A percentile compares a stretch with the other conserved stretches of the same genome.
phyloP scores from a whole-genome alignment of 352 stramenopile species.

The Phytophthora kernoviae region DNA sequence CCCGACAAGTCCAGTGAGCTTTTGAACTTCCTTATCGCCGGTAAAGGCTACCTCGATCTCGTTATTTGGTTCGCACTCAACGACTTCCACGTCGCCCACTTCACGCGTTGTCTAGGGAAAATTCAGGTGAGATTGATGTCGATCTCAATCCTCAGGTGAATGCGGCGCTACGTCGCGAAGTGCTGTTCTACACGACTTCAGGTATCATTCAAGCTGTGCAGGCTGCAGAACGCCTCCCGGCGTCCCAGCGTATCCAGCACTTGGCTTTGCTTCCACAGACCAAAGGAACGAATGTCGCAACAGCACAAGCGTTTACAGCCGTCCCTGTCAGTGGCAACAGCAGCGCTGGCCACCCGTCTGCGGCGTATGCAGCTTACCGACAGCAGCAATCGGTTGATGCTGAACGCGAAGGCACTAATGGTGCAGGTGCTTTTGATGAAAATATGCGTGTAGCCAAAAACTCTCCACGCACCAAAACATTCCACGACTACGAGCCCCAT shows the following conservation, averaged over 20 bases:
- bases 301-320: slow-evolving; percentile 26
- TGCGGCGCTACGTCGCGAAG: slow-evolving; percentile 81
- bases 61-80: slow-evolving; percentile 91
- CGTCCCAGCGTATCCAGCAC: slow-evolving; percentile 84
- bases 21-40: slow-evolving; percentile 87
- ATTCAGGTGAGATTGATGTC: slow-evolving; percentile 70
- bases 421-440: slow-evolving; percentile 65
- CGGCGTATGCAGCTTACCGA: slow-evolving; percentile 53
- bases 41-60: slow-evolving; percentile 88
- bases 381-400: slow-evolving; percentile 55
- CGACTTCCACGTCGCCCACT: slow-evolving; percentile 82
- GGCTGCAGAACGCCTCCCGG: slow-evolving; percentile 70
- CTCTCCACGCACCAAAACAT: slow-evolving; percentile 81
- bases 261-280: slow-evolving; percentile 81
- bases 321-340: slow-evolving; percentile 36
- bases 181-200: slow-evolving; percentile 91
- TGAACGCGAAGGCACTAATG: slow-evolving; percentile 29
- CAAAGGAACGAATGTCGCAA: slow-evolving; percentile 41
- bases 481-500: slow-evolving; percentile 89
- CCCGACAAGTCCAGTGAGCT: slow-evolving; percentile 70
- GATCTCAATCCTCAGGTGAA: slow-evolving; percentile 91
- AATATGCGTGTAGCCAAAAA: slow-evolving; percentile 76
- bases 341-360: slow-evolving; percentile 30
- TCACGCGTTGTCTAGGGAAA: slow-evolving; percentile 66
- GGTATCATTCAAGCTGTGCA: slow-evolving; percentile 90